phyloP scores from a whole-genome alignment of 2,329 filamentous ascomycete genomes.

The Allantophomopsis lycopodina region DNA sequence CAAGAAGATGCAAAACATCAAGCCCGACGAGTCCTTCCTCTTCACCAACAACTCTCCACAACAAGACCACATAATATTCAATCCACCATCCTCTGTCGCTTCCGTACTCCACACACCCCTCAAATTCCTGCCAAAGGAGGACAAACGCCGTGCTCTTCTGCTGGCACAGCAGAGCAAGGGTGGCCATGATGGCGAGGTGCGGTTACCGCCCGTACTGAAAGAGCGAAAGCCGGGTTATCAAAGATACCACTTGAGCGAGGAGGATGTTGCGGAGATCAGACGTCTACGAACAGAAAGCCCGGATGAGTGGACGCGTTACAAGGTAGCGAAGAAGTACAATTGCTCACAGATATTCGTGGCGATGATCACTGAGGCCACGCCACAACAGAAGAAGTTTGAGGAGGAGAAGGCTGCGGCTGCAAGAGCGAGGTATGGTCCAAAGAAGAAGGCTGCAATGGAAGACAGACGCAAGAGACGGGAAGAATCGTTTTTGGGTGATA shows the following conservation, averaged over 20 bases:
- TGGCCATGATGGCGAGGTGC: slow-evolving; percentile 3
- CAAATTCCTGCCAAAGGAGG: slow-evolving; percentile 44
- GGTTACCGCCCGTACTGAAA: slow-evolving; percentile 15
- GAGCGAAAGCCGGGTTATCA: slow-evolving; percentile 8
- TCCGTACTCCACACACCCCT: slow-evolving; percentile 53
- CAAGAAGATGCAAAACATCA: slow-evolving; percentile 30
- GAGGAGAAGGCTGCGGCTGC: slow-evolving; percentile 30
- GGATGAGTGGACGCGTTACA: slow-evolving; percentile 35
- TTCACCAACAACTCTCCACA: slow-evolving; percentile 16
- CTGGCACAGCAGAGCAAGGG: slow-evolving; percentile 9
- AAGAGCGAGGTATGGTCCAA: slow-evolving; percentile 42
- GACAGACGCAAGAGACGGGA: slow-evolving; percentile 37
- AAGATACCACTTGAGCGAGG: slow-evolving; percentile 34
- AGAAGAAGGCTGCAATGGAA: slow-evolving; percentile 36
- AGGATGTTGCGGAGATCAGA: slow-evolving; percentile 47
- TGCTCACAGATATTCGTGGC: slow-evolving; percentile 43
- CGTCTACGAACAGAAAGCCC: slow-evolving; percentile 38
- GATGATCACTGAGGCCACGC: slow-evolving; percentile 36
- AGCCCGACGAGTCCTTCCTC: slow-evolving; percentile 46
- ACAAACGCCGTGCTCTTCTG: slow-evolving; percentile 17
- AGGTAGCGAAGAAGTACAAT: slow-evolving; percentile 37
- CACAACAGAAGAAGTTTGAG: slow-evolving; percentile 32
- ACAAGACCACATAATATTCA: slow-evolving; percentile 37
- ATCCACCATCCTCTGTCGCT: slow-evolving; percentile 37
- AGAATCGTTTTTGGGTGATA: slow-evolving; percentile 2